These are phyloP conservation scores for Metschnikowia vanudenii DNA, from an alignment of 805 yeast genomes.

Conservation along the genomic window DNA sequence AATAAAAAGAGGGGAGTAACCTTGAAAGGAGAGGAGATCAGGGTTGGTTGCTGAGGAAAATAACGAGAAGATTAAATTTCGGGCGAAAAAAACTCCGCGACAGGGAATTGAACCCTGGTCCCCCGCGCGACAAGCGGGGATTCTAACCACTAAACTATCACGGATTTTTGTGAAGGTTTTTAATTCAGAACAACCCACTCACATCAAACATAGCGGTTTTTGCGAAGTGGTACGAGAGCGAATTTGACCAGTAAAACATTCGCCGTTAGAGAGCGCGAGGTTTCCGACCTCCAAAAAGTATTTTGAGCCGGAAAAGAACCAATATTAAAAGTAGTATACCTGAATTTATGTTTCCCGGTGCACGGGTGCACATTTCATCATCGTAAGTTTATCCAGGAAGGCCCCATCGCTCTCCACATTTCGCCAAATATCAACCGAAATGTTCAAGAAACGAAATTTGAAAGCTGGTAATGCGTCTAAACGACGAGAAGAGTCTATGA, in stretches of 20 bases:
- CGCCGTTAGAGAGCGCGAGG: neutral
- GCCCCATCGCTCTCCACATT: neutral
- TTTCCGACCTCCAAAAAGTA: neutral
- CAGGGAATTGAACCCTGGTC: slow-evolving; percentile 26
- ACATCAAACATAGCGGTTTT: too few species aligned
- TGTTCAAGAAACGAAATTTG: slow-evolving; percentile 20
- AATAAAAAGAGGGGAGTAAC: neutral
- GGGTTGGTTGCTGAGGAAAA: too few species aligned
- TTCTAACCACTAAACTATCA: too few species aligned
- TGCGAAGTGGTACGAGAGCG: too few species aligned
- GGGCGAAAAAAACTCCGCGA: slow-evolving; percentile 18
- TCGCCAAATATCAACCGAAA: neutral
- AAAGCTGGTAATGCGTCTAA: slow-evolving; percentile 6
- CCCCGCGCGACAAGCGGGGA: slow-evolving; percentile 27
- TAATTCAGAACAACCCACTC: too few species aligned
- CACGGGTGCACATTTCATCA: slow-evolving; percentile 7
- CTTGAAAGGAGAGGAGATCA: neutral
- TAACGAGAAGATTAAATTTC: too few species aligned
- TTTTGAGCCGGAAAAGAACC: too few species aligned
- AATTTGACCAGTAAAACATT: too few species aligned
- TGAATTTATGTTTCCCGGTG: slow-evolving; percentile 1
- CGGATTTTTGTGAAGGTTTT: too few species aligned
- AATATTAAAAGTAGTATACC: too few species aligned
- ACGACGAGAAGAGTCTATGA: slow-evolving; percentile 7
- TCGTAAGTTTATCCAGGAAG: neutral